phyloP scores from a whole-genome alignment of 345 rosid species.

The Conringia planisiliqua region DNA sequence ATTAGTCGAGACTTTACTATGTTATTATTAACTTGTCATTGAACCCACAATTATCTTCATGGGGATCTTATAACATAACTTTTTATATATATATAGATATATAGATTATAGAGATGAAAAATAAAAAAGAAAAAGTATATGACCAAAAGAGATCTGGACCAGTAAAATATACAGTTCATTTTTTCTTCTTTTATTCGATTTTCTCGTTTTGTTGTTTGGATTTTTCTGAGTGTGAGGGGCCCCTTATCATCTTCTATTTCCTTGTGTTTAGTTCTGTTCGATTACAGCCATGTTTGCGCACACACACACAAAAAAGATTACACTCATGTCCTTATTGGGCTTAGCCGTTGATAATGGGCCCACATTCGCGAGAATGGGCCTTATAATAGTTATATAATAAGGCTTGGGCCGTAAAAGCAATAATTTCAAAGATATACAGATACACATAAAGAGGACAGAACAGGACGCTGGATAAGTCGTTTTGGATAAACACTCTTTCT shows the following conservation, averaged over 20 bases:
- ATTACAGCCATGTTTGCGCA: not conserved
- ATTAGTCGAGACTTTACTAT: not conserved
- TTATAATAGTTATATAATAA: not conserved
- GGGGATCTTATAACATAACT: not conserved
- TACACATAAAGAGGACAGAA: not conserved
- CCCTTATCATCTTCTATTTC: slow-evolving; percentile 1
- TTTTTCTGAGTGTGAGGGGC: not conserved
- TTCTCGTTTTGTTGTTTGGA: not conserved
- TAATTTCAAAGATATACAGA: not conserved
- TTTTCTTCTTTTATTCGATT: not conserved
- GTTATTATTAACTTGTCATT: not conserved
- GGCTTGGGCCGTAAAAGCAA: slow-evolving; percentile 13
- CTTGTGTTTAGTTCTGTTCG: not conserved
- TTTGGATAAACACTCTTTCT: slow-evolving; percentile 18
- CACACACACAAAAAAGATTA: no score
- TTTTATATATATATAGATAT: not conserved
- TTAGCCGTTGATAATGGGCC: not conserved
- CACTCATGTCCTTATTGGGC: not conserved
- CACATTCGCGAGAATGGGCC: not conserved
- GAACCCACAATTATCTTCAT: not conserved
- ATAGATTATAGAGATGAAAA: not conserved
- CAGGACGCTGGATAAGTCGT: slow-evolving; percentile 4
- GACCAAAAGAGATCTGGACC: not conserved
- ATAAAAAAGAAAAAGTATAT: no score
- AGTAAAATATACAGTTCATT: not conserved